Evolutionary conservation across 345 rosid species (phyloP).

Genomic region (Cardamine resedifolia): DNA sequence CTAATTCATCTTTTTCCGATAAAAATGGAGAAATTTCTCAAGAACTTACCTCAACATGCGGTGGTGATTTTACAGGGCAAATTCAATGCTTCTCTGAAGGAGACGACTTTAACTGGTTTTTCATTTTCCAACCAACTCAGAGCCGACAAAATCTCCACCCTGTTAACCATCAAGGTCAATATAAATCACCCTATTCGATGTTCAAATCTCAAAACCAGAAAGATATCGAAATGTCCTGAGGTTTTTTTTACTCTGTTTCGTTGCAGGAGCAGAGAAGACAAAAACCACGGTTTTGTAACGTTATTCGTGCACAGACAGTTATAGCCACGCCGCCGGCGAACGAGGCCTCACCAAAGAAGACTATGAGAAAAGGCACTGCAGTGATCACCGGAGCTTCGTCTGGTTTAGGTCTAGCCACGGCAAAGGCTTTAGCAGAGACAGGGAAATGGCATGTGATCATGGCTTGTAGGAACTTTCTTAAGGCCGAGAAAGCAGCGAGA

Average conservation of each 20-base stretch:
- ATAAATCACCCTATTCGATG: not conserved
- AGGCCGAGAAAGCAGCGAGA: conserved; percentile 85
- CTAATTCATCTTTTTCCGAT: not conserved
- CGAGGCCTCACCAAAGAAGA: conserved; percentile 62
- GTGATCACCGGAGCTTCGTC: conserved; percentile 89
- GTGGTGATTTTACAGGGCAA: conserved; percentile 57
- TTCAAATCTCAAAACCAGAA: not conserved
- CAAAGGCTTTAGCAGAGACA: conserved; percentile 84
- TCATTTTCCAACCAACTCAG: conserved; percentile 55
- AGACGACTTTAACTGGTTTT: conserved; percentile 63
- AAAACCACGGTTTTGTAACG: not conserved
- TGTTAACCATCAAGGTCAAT: conserved; percentile 59
- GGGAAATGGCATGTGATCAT: conserved; percentile 88
- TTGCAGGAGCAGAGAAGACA: conserved; percentile 32
- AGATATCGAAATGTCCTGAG: not conserved
- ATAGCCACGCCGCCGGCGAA: conserved; percentile 51
- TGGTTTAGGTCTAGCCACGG: conserved; percentile 84
- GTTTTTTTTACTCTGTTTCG: not conserved
- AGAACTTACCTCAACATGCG: not conserved
- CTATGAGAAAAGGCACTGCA: conserved; percentile 70
- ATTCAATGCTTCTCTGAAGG: conserved; percentile 59
- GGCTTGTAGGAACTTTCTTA: conserved; percentile 97
- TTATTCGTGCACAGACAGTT: conserved; percentile 57
- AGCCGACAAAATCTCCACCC: conserved; percentile 48
- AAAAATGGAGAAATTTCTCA: not conserved